Conservation (phyloP, 2,329 filamentous ascomycete species). For the Xylariaceae sp. region DNA sequence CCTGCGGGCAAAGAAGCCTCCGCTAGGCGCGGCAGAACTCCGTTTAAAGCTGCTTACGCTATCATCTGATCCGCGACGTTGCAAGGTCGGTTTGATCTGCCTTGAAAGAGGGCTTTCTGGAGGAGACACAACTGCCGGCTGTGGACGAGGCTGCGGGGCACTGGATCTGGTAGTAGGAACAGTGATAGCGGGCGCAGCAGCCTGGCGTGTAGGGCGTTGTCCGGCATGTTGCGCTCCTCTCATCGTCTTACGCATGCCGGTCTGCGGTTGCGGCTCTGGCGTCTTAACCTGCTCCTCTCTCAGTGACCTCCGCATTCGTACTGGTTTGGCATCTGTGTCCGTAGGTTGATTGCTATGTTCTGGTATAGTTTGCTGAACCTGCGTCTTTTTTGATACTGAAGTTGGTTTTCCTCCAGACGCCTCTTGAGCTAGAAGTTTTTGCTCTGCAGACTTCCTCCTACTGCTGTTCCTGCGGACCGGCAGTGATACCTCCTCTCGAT, state of each 20-base stretch:
- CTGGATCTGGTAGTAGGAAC: constrained; percentile 12
- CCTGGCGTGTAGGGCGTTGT: constrained; percentile 8
- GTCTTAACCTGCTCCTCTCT: constrained; percentile 32
- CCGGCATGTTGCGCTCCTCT: constrained; percentile 11
- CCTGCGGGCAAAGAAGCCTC: constrained; percentile 60
- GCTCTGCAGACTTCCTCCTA: constrained; percentile 39
- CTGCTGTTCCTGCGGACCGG: constrained; percentile 28
- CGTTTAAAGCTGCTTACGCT: constrained; percentile 84
- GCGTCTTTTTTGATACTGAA: constrained; percentile 16
- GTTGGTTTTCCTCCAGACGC: background rate
- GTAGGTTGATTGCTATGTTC: constrained; percentile 25
- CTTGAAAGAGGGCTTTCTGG: constrained; percentile 10
- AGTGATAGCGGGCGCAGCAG: constrained; percentile 7
- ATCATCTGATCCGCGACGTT: constrained; percentile 57
- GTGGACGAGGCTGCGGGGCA: constrained; percentile 5
- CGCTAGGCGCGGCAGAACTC: constrained; percentile 42
- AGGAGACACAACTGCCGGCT: constrained; percentile 4
- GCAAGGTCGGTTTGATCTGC: constrained; percentile 33
- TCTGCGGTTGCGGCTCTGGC: constrained; percentile 10
- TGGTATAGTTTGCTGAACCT: constrained; percentile 26
- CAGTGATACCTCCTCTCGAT: constrained; percentile 35
- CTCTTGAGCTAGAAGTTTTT: constrained; percentile 21
- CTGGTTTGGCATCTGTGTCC: constrained; percentile 12
- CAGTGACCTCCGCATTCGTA: constrained; percentile 45
- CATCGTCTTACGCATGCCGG: constrained; percentile 30